Conservation (phyloP, 495 filamentous ascomycete species). For the Glarea lozoyensis region DNA sequence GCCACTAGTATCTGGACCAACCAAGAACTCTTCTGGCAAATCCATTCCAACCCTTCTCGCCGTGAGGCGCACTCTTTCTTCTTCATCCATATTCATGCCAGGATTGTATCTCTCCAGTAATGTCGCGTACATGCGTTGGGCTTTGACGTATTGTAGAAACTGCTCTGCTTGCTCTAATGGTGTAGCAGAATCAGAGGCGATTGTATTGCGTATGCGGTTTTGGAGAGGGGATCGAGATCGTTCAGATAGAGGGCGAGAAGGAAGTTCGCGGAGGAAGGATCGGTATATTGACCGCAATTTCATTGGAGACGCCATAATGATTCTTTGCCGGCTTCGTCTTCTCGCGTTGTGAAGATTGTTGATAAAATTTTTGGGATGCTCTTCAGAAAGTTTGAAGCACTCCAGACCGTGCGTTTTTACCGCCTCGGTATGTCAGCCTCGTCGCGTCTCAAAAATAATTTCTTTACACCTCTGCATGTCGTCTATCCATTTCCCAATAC, state of each 20-base stretch:
- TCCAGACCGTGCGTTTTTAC: no score
- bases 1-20: no score
- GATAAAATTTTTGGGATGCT: no score
- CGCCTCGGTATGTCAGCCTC: no score
- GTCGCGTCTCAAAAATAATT: no score
- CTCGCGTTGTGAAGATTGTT: no score
- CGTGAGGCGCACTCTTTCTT: constrained; percentile 74
- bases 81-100: constrained; percentile 73
- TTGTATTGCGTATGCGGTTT: constrained; percentile 45
- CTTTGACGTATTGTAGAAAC: constrained; percentile 65
- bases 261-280: constrained; percentile 82
- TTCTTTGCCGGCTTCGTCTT: no score
- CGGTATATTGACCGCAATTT: constrained; percentile 77
- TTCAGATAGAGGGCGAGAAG: constrained; percentile 49
- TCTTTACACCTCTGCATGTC: no score
- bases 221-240: constrained; percentile 46
- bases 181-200: constrained; percentile 29
- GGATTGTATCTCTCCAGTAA: constrained; percentile 90
- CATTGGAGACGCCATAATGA: constrained; percentile 26
- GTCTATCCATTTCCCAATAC: no score
- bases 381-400: no score
- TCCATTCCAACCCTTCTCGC: constrained; percentile 85
- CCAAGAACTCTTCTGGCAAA: constrained; percentile 56
- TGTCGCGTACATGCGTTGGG: constrained; percentile 72
- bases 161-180: constrained; percentile 59